phyloP scores from a whole-genome alignment of 2,329 filamentous ascomycete genomes.

The Colletotrichum filicis region DNA sequence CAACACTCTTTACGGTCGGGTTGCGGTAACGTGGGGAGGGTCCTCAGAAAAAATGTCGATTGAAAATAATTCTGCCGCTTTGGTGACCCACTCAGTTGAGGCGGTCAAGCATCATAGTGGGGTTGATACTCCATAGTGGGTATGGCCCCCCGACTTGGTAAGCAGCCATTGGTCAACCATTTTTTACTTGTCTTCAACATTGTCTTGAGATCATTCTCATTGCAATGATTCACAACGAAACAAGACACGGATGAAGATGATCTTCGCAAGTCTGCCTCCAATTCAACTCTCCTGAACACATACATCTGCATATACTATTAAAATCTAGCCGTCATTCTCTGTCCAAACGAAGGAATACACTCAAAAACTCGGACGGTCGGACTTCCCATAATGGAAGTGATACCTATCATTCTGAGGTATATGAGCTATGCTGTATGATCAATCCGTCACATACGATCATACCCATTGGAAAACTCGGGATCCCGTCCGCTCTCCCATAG shows the following conservation, averaged over 20 bases:
- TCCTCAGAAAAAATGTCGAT: conserved; percentile 11
- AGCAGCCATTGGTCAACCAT: conserved; percentile 1
- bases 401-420: not conserved
- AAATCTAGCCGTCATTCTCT: too few relatives aligned
- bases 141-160: not conserved
- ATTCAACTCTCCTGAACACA: too few relatives aligned
- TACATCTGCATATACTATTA: too few relatives aligned
- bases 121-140: not conserved
- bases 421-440: fast-evolving
- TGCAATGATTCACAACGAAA: too few relatives aligned
- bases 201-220: not conserved
- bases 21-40: conserved; percentile 15
- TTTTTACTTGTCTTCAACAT: not conserved
- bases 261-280: too few relatives aligned
- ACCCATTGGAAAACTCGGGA: conserved; percentile 18
- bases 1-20: conserved; percentile 10
- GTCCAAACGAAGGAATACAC: too few relatives aligned
- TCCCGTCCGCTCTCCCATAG: conserved; percentile 17
- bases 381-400: not conserved
- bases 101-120: conserved; percentile 3
- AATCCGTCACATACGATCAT: not conserved
- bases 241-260: too few relatives aligned
- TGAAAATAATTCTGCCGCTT: conserved; percentile 35
- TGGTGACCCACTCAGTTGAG: not conserved
- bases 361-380: too few relatives aligned